Evolutionary conservation across 257 asterid species (phyloP), one percentile per base, ranked within the genome.

Genomic region (Handroanthus guayacan): DNA sequence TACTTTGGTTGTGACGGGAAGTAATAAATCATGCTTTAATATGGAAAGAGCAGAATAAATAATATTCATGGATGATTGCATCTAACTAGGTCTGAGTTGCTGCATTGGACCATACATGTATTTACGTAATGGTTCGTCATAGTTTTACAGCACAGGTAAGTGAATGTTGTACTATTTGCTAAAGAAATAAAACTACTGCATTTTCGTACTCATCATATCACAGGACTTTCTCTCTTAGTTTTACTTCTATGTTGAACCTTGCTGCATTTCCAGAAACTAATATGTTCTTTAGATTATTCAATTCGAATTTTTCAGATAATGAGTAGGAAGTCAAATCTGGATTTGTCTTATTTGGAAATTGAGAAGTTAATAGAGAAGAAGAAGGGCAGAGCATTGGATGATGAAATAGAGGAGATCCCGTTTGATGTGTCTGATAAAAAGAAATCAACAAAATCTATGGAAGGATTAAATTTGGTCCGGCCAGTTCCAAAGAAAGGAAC

Each of bases 261-360:
- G 13, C 69, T 78, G 12, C 51, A 10, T 73, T 75, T 39, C 38
- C 44, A 44, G 68, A 75, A 38, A 67, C 18, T 16, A 70, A 20
- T 65, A 43, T 36, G 5, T 77, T 68, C 41, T 67, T 36, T 14
- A 31, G 57, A 45, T 68, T 41, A 48, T 62, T 75, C 77, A 13
- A 78, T 69, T 78, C 54, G 52, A 64, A 45, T 64, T 76, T 75
- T 76, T 50, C 87, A 94, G 99, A 88, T 94, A 74, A 88, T 90
- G 93, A 93, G 96, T 66, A 79, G 87, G 80, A 94, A 92, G 88
- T 74, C 84, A 25, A 86, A 90, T 84, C 99, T 95, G 12, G 99
- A 89, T 39, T 17, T 89, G 68, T 83, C 94, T 58, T 87, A 91
- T 82, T 73, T 92, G 87, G 97, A 94, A 75, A 87, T 92, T 74